These are phyloP conservation scores for Trichoderma hamatum DNA, from an alignment of 2,329 filamentous ascomycete genomes.

Conservation along the genomic window DNA sequence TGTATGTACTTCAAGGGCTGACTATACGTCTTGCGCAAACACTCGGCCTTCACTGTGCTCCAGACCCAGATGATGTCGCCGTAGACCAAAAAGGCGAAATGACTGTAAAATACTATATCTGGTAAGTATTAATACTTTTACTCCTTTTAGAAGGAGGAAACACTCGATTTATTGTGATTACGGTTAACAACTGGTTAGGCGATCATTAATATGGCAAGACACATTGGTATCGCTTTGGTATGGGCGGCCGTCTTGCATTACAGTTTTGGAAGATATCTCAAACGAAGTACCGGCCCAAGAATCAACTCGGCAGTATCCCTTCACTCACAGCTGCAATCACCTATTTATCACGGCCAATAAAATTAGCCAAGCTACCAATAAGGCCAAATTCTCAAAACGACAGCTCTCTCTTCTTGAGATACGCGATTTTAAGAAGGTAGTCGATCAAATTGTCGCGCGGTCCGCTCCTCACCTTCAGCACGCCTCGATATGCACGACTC, in stretches of 20 bases:
- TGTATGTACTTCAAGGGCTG: not conserved
- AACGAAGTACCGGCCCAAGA: not conserved
- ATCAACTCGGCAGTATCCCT: not conserved
- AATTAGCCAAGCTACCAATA: conserved; percentile 1
- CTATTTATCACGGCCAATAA: conserved; percentile 1
- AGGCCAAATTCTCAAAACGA: not conserved
- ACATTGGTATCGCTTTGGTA: conserved; percentile 4
- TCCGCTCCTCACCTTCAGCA: not conserved
- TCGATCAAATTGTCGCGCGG: not conserved
- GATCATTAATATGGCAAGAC: conserved; percentile 18
- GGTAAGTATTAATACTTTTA: not conserved
- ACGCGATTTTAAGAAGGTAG: not conserved
- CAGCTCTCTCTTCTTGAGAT: not conserved
- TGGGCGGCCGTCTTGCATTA: not conserved
- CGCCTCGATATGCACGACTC: not conserved
- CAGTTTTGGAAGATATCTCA: not conserved
- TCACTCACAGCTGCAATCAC: not conserved
- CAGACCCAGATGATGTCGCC: not conserved
- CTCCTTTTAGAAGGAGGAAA: too few relatives aligned
- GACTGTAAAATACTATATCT: conserved; percentile 10
- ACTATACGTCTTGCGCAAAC: conserved; percentile 3
- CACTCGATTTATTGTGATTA: not conserved
- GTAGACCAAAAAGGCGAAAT: not conserved
- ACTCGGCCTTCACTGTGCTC: not conserved
- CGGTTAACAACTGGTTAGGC: not conserved